Evolutionary conservation across 2,329 filamentous ascomycete genomes (phyloP).

Genomic region (Dothistroma septosporum): DNA sequence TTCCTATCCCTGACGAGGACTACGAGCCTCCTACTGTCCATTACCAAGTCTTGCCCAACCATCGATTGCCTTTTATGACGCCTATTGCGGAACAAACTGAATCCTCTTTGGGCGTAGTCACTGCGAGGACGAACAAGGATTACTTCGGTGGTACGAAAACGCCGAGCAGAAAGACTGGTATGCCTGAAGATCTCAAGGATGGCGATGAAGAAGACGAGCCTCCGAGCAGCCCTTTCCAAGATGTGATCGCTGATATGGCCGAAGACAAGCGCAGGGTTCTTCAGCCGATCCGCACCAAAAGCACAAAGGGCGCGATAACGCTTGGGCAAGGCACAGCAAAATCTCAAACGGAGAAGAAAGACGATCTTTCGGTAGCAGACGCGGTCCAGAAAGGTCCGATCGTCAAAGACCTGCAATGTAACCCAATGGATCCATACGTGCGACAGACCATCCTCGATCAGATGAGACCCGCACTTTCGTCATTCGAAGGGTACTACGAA

Average conservation of each 20-base stretch:
- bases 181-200: conserved; percentile 35
- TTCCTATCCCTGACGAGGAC: conserved; percentile 79
- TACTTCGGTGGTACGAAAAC: conserved; percentile 65
- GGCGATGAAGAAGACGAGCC: conserved; percentile 46
- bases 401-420: conserved; percentile 78
- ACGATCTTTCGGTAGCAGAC: conserved; percentile 34
- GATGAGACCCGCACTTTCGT: conserved; percentile 66
- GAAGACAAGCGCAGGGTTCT: conserved; percentile 44
- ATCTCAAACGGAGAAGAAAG: conserved; percentile 29
- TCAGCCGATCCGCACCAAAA: conserved; percentile 50
- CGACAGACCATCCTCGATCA: conserved; percentile 70
- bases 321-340: conserved; percentile 33
- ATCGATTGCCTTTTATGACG: conserved; percentile 95
- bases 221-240: conserved; percentile 68
- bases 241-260: conserved; percentile 53
- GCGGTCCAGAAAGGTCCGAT: conserved; percentile 62
- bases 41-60: conserved; percentile 85
- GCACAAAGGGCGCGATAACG: conserved; percentile 42
- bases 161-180: conserved; percentile 59
- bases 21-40: conserved; percentile 71
- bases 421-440: conserved; percentile 76
- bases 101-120: conserved; percentile 69
- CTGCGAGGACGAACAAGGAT: conserved; percentile 53
- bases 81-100: conserved; percentile 96
- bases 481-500: conserved; percentile 77